Base-by-base conservation (phyloP, 805 yeast genomes). In the Wickerhamiella lipophila region DNA sequence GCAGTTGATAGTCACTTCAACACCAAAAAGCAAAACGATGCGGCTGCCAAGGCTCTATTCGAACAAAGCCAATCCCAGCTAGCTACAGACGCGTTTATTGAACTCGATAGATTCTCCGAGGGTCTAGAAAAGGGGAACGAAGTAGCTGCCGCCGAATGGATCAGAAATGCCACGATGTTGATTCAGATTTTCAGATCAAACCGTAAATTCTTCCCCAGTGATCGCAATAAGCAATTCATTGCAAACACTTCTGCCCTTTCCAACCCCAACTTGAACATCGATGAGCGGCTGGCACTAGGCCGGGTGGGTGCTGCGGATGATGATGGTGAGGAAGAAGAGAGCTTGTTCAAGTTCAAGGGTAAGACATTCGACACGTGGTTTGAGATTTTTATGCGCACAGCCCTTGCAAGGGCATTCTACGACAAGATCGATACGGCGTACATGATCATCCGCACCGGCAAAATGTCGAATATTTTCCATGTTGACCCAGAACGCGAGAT, bases 321-420 rank as follows among this genome's bases (percentile, higher is more conserved):
- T 58, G 64, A 56, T 59, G 49, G 62, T 53, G 53, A 62, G 23
- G 41, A 36, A 22, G 46, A 23, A 16, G 47, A 32, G 19, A 25
- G 8, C 26, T 27, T 51, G 4, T 52, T 65, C 36, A 79, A 75
- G 56, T 83, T 82, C 58, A 71, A 95, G 50, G 96, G 95, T 0
- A 65, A 87, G 18, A 67, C 71, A 2, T 83, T 83, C 61, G 83
- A 81, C 34, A 74, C 74, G 32, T 92, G 98, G 98, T 86, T 86
- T 62, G 78, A 75, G 53, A 68, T 89, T 6, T 84, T 87, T 58
- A 80, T 87, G 76, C 82, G 81, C 58, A 78, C 82, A 56, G 79
- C 94, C 0, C 62, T 89, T 30, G 71, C 79, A 21, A 71, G 82
- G 45, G 79, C 86, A 0, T 73, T 72, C 52, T 74, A 71, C 58